phyloP scores from a whole-genome alignment of 1,284 basidiomycete species.

The Melampsora americana region DNA sequence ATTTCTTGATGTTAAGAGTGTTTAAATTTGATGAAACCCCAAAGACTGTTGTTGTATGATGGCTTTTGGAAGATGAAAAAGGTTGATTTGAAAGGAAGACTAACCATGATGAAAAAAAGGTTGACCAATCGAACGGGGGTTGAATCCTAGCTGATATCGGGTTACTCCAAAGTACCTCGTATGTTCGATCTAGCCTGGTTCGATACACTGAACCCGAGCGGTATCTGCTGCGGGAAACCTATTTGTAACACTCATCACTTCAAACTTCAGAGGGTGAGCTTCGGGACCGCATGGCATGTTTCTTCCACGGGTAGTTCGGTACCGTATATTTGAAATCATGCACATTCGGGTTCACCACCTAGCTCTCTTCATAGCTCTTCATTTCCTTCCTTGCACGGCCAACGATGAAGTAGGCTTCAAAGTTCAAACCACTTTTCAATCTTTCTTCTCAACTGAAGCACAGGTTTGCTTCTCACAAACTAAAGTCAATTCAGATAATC shows the following conservation, averaged over 20 bases:
- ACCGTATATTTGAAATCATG: no score
- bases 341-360: no score
- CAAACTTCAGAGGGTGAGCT: no score
- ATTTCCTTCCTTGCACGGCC: no score
- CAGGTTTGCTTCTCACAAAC: no score
- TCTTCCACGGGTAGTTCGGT: no score
- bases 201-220: neutral
- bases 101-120: neutral
- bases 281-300: no score
- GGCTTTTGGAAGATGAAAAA: neutral
- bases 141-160: neutral
- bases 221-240: constrained; percentile 4
- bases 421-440: no score
- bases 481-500: no score
- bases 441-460: no score
- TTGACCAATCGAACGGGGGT: neutral
- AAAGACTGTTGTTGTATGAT: neutral
- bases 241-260: neutral
- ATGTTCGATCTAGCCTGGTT: neutral
- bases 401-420: no score
- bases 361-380: no score
- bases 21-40: neutral
- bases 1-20: neutral
- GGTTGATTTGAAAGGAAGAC: neutral
- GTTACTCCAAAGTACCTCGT: neutral